phyloP scores from a whole-genome alignment of 2,329 filamentous ascomycete species.

The Claviceps sp. region DNA sequence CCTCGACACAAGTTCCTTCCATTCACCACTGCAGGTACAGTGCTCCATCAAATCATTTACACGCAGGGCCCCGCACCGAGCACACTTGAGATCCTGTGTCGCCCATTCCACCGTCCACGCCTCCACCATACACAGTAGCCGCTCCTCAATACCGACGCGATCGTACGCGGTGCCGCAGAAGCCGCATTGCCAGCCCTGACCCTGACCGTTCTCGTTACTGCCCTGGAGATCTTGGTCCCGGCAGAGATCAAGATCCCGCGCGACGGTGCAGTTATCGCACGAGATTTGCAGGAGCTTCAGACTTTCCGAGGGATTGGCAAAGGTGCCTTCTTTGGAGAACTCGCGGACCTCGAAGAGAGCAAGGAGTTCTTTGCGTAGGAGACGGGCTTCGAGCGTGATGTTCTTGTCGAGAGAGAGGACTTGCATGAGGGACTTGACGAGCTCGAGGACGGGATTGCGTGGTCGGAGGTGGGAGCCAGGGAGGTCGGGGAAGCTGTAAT shows the following conservation, averaged over 20 bases:
- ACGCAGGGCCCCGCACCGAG: constrained; percentile 55
- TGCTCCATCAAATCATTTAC: constrained; percentile 95
- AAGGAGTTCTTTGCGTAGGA: constrained; percentile 80
- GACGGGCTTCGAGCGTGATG: constrained; percentile 73
- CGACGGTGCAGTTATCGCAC: constrained; percentile 82
- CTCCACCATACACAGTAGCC: constrained; percentile 64
- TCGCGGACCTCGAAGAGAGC: constrained; percentile 87
- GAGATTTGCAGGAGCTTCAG: constrained; percentile 63
- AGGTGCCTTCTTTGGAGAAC: constrained; percentile 78
- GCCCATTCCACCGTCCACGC: constrained; percentile 65
- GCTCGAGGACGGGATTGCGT: constrained; percentile 66
- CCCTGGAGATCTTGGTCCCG: constrained; percentile 67
- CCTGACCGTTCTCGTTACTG: constrained; percentile 13
- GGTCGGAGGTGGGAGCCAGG: constrained; percentile 49
- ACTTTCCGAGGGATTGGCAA: constrained; percentile 69
- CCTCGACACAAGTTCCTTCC: constrained; percentile 58
- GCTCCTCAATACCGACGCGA: constrained; percentile 71
- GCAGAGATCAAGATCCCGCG: constrained; percentile 82
- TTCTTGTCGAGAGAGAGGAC: constrained; percentile 83
- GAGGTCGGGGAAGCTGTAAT: constrained; percentile 74
- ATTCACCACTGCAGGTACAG: constrained; percentile 81
- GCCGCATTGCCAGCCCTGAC: constrained; percentile 56
- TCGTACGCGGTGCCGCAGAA: constrained; percentile 68
- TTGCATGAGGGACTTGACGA: constrained; percentile 89
- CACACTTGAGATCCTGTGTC: constrained; percentile 80